Conservation (phyloP, 768 basidiomycete genomes). For the Exidia glandulosa region DNA sequence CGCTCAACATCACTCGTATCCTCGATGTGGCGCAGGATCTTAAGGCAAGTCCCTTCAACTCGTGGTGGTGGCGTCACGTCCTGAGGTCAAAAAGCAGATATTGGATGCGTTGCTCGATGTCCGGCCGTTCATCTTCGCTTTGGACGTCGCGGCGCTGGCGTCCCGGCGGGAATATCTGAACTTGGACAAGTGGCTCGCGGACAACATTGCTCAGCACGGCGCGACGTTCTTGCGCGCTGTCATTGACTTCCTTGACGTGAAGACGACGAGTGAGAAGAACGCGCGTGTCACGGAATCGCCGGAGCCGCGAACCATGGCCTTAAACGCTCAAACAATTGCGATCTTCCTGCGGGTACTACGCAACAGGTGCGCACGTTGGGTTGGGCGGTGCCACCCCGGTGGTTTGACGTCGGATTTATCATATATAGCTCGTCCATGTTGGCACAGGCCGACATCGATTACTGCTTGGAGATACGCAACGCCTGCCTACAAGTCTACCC, state of each 20-base stretch:
- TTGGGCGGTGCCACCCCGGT: not conserved
- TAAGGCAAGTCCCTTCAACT: conserved; percentile 43
- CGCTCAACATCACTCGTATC: conserved; percentile 87
- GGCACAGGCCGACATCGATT: conserved; percentile 67
- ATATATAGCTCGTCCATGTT: conserved; percentile 56
- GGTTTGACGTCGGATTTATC: conserved; percentile 3
- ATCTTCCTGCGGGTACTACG: conserved; percentile 87
- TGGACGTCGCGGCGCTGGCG: conserved; percentile 90
- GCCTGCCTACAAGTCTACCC: conserved; percentile 91
- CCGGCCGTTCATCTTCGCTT: conserved; percentile 76
- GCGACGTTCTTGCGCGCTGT: conserved; percentile 79
- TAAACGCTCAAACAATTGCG: conserved; percentile 82
- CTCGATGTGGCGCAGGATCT: conserved; percentile 92
- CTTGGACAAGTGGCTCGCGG: conserved; percentile 91
- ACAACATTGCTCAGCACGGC: conserved; percentile 73
- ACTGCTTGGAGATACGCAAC: conserved; percentile 85
- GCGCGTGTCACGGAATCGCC: conserved; percentile 58
- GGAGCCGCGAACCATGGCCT: conserved; percentile 55
- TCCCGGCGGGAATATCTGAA: conserved; percentile 90
- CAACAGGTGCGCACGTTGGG: conserved; percentile 68
- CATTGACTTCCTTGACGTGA: conserved; percentile 81
- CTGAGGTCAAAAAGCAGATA: conserved; percentile 42
- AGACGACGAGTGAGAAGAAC: conserved; percentile 82
- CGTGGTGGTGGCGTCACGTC: not conserved
- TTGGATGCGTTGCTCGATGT: conserved; percentile 87